A percentile compares a stretch with the other conserved stretches of the same genome.
Conservation (phyloP, 345 rosid genomes). For the Salix brachista region DNA sequence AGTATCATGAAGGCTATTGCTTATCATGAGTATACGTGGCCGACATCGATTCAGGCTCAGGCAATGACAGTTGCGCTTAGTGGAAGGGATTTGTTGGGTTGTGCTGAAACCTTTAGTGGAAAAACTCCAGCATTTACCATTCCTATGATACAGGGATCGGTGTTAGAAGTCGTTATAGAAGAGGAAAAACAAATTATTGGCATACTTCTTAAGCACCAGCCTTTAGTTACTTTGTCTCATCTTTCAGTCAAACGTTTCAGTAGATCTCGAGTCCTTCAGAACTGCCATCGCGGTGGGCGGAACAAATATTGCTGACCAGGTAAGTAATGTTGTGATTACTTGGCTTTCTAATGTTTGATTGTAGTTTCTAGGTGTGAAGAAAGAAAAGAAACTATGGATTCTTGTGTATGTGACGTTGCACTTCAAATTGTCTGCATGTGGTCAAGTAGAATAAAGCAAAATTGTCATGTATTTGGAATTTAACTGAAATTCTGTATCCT, state of each 20-base stretch:
- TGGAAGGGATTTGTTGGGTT: conserved; percentile 34
- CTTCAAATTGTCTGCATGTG: background rate
- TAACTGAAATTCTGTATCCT: background rate
- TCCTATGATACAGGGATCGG: conserved; percentile 33
- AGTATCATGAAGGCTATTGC: conserved; percentile 35
- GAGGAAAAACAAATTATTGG: no score
- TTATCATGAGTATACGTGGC: conserved; percentile 27
- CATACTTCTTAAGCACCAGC: background rate
- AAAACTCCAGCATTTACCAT: conserved; percentile 41
- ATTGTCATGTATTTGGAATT: background rate
- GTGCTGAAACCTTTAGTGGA: conserved; percentile 42
- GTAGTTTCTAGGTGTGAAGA: background rate
- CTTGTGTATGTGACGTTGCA: background rate
- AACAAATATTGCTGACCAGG: conserved; percentile 40
- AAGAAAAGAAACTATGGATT: background rate
- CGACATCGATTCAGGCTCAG: conserved; percentile 42
- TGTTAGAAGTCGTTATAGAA: background rate
- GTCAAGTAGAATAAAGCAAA: background rate
- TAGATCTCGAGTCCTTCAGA: conserved; percentile 37
- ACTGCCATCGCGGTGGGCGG: conserved; percentile 42
- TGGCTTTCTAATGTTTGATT: background rate
- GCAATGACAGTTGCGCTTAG: conserved; percentile 34
- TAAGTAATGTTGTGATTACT: conserved; percentile 2
- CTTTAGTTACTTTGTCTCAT: conserved; percentile 2
- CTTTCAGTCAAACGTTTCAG: conserved; percentile 34